Conservation (phyloP, 2,329 filamentous ascomycete genomes). For the Beauveria asiatica region DNA sequence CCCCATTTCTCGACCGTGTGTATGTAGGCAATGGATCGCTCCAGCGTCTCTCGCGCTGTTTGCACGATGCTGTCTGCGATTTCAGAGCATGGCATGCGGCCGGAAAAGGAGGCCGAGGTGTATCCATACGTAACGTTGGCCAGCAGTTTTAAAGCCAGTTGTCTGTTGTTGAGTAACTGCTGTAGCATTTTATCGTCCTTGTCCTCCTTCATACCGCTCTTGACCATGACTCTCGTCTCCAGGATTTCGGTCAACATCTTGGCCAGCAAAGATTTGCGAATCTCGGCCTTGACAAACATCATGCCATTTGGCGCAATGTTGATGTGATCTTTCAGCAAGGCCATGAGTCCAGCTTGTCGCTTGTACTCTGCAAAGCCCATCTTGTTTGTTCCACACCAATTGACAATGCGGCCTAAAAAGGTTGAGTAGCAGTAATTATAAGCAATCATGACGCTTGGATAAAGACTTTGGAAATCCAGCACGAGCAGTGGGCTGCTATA, state of each 20-base stretch:
- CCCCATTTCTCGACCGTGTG: conserved; percentile 82
- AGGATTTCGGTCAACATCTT: conserved; percentile 97
- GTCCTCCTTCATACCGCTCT: conserved; percentile 90
- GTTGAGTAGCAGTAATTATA: conserved; percentile 99
- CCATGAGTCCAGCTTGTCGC: conserved; percentile 64
- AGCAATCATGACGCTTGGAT: conserved; percentile 97
- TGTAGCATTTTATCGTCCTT: conserved; percentile 82
- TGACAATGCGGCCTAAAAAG: conserved; percentile 75
- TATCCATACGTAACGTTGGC: conserved; percentile 99
- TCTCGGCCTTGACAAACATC: conserved; percentile 80
- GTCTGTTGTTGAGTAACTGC: conserved; percentile 82
- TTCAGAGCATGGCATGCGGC: conserved; percentile 94
- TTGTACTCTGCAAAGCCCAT: conserved; percentile 90
- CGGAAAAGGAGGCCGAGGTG: conserved; percentile 92
- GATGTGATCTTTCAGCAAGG: conserved; percentile 73
- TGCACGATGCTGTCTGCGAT: conserved; percentile 98
- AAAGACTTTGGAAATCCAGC: conserved; percentile 91
- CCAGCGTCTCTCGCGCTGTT: conserved; percentile 86
- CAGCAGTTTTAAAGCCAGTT: conserved; percentile 87
- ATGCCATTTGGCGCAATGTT: conserved; percentile 95
- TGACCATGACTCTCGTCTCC: conserved; percentile 95
- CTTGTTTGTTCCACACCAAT: conserved; percentile 87
- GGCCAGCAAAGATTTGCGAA: conserved; percentile 82
- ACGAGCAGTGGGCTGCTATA: conserved; percentile 86
- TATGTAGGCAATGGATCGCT: conserved; percentile 86